A percentile compares a stretch with the other conserved stretches of the same genome.
Evolutionary conservation across 2,329 filamentous ascomycete genomes (phyloP).

Genomic region (Myriosclerotinia scirpicola): DNA sequence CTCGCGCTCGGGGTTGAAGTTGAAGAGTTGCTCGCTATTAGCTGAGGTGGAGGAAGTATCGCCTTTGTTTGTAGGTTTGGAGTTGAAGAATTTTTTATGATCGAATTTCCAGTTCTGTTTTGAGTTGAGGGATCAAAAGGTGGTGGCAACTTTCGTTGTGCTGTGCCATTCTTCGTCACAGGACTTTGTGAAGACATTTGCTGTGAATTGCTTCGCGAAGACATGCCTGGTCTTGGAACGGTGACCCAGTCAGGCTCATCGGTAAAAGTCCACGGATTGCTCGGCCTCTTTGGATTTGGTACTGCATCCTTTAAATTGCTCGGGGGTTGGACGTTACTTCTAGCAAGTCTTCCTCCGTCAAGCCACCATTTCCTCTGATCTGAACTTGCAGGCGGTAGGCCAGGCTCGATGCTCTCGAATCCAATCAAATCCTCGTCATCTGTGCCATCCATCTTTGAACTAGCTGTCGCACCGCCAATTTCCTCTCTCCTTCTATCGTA

Average conservation of each 20-base stretch:
- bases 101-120: slow-evolving; percentile 18
- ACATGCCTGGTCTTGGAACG: slow-evolving; percentile 47
- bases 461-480: slow-evolving; percentile 62
- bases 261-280: slow-evolving; percentile 77
- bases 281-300: slow-evolving; percentile 70
- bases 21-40: slow-evolving; percentile 23
- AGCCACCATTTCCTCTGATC: slow-evolving; percentile 71
- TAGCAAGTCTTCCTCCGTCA: slow-evolving; percentile 70
- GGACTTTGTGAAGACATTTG: slow-evolving; percentile 25
- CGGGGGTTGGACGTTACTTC: slow-evolving; percentile 57
- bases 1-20: slow-evolving; percentile 20
- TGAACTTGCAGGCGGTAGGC: slow-evolving; percentile 66
- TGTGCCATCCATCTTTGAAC: slow-evolving; percentile 60
- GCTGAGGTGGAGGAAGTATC: slow-evolving; percentile 26
- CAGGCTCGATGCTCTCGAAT: slow-evolving; percentile 80
- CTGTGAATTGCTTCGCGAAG: slow-evolving; percentile 21
- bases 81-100: slow-evolving; percentile 19
- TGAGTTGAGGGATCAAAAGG: slow-evolving; percentile 30
- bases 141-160: slow-evolving; percentile 38
- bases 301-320: slow-evolving; percentile 62
- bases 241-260: slow-evolving; percentile 84
- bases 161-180: slow-evolving; percentile 27
- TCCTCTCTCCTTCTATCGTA: slow-evolving; percentile 68
- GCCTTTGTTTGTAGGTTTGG: slow-evolving; percentile 21
- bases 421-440: slow-evolving; percentile 78